A percentile compares a stretch with the other conserved stretches of the same genome.
These are phyloP conservation scores for Fusarium kyushuense DNA, from an alignment of 2,329 filamentous ascomycete genomes.

Conservation along the genomic window DNA sequence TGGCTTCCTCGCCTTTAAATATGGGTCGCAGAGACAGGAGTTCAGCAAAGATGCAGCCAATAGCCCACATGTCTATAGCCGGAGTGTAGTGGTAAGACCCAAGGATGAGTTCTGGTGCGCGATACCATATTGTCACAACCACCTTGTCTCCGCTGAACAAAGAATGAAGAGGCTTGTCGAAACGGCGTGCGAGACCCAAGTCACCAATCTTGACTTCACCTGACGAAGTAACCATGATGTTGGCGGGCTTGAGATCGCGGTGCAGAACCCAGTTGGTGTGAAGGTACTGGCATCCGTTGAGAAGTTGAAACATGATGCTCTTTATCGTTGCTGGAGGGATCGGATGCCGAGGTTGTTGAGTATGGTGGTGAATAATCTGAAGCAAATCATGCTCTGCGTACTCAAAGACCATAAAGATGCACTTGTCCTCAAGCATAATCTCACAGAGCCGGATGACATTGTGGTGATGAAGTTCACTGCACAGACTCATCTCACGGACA, in stretches of 20 bases:
- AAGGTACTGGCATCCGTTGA: slow-evolving; percentile 94
- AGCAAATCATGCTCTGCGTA: slow-evolving; percentile 97
- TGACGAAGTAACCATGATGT: slow-evolving; percentile 95
- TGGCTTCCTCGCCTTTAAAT: slow-evolving; percentile 98
- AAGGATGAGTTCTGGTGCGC: slow-evolving; percentile 91
- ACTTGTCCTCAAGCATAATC: slow-evolving; percentile 98
- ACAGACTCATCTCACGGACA: slow-evolving; percentile 96
- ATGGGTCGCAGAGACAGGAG: slow-evolving; percentile 90
- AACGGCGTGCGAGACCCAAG: slow-evolving; percentile 88
- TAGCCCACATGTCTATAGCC: slow-evolving; percentile 96
- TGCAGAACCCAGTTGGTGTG: slow-evolving; percentile 98
- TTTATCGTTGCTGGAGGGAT: slow-evolving; percentile 91
- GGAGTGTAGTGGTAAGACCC: slow-evolving; percentile 97
- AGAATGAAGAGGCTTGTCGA: slow-evolving; percentile 92
- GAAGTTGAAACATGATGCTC: slow-evolving; percentile 93
- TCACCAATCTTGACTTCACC: slow-evolving; percentile 97
- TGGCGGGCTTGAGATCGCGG: slow-evolving; percentile 95
- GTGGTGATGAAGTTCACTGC: slow-evolving; percentile 87
- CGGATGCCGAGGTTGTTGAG: slow-evolving; percentile 85
- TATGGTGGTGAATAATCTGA: slow-evolving; percentile 98
- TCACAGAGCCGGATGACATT: slow-evolving; percentile 94
- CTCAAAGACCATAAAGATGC: slow-evolving; percentile 99
- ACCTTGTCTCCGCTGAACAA: slow-evolving; percentile 97
- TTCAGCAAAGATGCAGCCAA: slow-evolving; percentile 98
- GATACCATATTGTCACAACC: slow-evolving; percentile 99